These are phyloP conservation scores for Immersiella caudata DNA, from an alignment of 495 filamentous ascomycete species.

Conservation along the genomic window DNA sequence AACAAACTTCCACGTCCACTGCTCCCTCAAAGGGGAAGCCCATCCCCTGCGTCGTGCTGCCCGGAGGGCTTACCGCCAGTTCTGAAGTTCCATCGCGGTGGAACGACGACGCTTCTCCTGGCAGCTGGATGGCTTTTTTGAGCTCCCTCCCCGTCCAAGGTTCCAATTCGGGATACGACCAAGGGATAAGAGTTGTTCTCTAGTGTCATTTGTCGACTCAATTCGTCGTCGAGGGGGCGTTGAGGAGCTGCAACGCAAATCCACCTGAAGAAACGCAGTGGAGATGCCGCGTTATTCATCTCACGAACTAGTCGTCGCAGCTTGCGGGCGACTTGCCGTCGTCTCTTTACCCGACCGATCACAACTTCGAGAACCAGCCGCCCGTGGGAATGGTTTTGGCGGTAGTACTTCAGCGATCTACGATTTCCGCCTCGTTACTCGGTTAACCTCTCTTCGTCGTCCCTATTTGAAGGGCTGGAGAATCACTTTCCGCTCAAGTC, in stretches of 20 bases:
- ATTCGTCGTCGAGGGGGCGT: not conserved
- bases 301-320: not conserved
- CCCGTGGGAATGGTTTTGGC: not conserved
- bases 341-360: not conserved
- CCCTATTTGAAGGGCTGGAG: not conserved
- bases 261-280: not conserved
- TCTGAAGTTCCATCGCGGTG: not conserved
- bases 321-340: not conserved
- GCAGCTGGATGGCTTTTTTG: not conserved
- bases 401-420: constrained; percentile 3
- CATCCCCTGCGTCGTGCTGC: constrained; percentile 10
- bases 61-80: constrained; percentile 2
- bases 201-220: not conserved
- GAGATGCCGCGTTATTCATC: not conserved
- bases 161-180: too few relatives aligned
- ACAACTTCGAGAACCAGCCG: not conserved
- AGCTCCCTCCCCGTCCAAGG: not conserved
- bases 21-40: not conserved
- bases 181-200: too few relatives aligned
- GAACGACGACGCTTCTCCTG: not conserved
- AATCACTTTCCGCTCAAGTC: not conserved
- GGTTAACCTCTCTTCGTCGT: not conserved
- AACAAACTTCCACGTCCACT: not conserved
- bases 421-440: not conserved
- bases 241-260: not conserved